A percentile compares a stretch with the other conserved stretches of the same genome.
Evolutionary conservation across 108 stramenopile genomes (phyloP).

Genomic region (Epipyxis sp.): DNA sequence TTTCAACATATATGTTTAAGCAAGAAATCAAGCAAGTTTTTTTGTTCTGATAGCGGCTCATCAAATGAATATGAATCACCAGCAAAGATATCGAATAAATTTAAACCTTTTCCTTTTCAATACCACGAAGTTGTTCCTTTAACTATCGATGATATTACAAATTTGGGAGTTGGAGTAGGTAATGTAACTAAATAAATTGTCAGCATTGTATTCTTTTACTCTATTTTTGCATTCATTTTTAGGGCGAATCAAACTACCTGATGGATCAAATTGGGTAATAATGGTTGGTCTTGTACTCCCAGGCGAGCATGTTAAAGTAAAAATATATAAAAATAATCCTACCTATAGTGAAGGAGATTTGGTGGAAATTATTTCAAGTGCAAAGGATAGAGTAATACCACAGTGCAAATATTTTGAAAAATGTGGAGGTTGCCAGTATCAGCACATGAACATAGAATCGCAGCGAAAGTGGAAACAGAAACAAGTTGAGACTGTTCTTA

Average conservation of each 20-base stretch:
- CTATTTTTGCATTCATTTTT: too few species aligned
- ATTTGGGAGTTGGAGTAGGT: constrained; percentile 71
- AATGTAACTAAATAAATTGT: too few species aligned
- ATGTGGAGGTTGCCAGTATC: constrained; percentile 97
- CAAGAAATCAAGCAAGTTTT: too few species aligned
- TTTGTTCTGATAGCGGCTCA: too few species aligned
- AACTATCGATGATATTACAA: constrained; percentile 66
- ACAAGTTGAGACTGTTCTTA: constrained; percentile 71
- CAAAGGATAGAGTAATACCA: constrained; percentile 71
- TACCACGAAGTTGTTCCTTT: constrained; percentile 47
- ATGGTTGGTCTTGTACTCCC: constrained; percentile 84
- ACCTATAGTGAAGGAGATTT: constrained; percentile 84
- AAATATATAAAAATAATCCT: constrained; percentile 77
- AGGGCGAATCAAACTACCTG: constrained; percentile 36
- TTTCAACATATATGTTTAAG: too few species aligned
- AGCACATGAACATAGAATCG: constrained; percentile 76
- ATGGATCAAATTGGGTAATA: constrained; percentile 67
- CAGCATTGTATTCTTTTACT: too few species aligned
- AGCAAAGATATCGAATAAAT: not conserved
- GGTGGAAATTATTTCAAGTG: constrained; percentile 68
- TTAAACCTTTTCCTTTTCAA: constrained; percentile 15
- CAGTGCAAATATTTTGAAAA: constrained; percentile 67
- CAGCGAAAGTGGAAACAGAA: constrained; percentile 86
- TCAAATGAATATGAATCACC: too few species aligned
- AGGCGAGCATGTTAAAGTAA: constrained; percentile 69